Evolutionary conservation across 129 eudicot genomes (phyloP).

Genomic region (Ambrosia trifida): DNA sequence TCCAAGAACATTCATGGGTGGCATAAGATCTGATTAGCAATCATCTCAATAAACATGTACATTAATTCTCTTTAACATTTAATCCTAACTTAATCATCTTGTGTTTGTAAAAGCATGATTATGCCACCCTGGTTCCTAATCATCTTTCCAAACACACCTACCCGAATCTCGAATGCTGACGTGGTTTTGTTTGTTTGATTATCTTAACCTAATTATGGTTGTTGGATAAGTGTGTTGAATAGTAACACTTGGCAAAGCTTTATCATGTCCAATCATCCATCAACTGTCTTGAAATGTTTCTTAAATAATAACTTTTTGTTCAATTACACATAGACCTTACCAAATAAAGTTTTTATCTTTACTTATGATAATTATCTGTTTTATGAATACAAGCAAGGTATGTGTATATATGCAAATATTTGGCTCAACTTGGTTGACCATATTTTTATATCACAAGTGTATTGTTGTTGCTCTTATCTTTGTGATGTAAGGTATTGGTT

Average conservation of each 20-base stretch:
- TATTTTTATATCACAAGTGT: conserved; percentile 4
- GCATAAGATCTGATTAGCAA: conserved; percentile 57
- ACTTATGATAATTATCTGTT: conserved; percentile 22
- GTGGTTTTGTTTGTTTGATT: conserved; percentile 24
- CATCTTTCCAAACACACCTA: conserved; percentile 38
- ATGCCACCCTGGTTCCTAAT: conserved; percentile 41
- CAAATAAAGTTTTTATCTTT: conserved; percentile 26
- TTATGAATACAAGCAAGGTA: conserved; percentile 25
- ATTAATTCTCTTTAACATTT: conserved; percentile 18
- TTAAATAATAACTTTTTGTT: conserved; percentile 28
- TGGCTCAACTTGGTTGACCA: conserved; percentile 31
- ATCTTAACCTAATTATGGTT: conserved; percentile 33
- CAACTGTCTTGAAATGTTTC: conserved; percentile 25
- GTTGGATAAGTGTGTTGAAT: conserved; percentile 34
- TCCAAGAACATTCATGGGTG: conserved; percentile 97
- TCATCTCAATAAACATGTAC: conserved; percentile 26
- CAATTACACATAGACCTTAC: conserved; percentile 36
- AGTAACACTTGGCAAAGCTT: conserved; percentile 23
- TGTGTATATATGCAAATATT: conserved; percentile 3
- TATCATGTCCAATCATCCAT: conserved; percentile 18
- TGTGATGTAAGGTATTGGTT: conserved; percentile 27
- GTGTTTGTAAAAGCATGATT: conserved; percentile 20
- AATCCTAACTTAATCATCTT: conserved; percentile 27
- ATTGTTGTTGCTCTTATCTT: conserved; percentile 27
- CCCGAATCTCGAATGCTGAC: conserved; percentile 23